Conservation (phyloP, 2,329 filamentous ascomycete species). For the Colletotrichum orbiculare region DNA sequence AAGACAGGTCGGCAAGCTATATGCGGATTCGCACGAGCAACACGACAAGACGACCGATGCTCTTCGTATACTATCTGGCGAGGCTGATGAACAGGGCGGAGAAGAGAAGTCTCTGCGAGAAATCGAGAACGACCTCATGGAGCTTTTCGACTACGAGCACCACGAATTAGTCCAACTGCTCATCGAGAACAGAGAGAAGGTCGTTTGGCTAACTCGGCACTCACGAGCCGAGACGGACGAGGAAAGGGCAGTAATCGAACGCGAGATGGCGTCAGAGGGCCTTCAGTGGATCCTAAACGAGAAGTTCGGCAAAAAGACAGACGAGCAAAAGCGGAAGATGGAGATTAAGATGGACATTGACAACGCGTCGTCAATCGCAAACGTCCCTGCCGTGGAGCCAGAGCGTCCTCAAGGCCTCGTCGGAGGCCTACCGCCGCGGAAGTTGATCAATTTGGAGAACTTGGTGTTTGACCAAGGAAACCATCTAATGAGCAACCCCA, state of each 20-base stretch:
- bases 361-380: constrained; percentile 70
- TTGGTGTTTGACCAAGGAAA: constrained; percentile 98
- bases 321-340: constrained; percentile 72
- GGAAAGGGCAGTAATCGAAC: constrained; percentile 81
- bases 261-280: constrained; percentile 91
- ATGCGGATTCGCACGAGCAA: constrained; percentile 91
- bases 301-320: constrained; percentile 77
- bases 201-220: constrained; percentile 94
- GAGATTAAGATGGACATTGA: constrained; percentile 98
- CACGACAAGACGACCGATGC: constrained; percentile 92
- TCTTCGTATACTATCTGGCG: constrained; percentile 82
- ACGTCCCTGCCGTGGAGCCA: constrained; percentile 55
- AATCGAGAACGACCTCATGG: constrained; percentile 98
- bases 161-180: constrained; percentile 92
- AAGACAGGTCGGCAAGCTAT: constrained; percentile 87
- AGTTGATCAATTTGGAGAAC: constrained; percentile 93
- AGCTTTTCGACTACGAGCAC: constrained; percentile 96
- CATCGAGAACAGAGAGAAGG: constrained; percentile 90
- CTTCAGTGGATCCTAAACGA: constrained; percentile 89
- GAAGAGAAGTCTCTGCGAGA: constrained; percentile 89
- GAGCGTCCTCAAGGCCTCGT: constrained; percentile 76
- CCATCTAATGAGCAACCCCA: constrained; percentile 99
- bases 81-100: constrained; percentile 75
- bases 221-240: constrained; percentile 84
- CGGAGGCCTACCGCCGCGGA: constrained; percentile 86